Conservation (phyloP, 169 alveolate genomes). For the Plasmodium inui region DNA sequence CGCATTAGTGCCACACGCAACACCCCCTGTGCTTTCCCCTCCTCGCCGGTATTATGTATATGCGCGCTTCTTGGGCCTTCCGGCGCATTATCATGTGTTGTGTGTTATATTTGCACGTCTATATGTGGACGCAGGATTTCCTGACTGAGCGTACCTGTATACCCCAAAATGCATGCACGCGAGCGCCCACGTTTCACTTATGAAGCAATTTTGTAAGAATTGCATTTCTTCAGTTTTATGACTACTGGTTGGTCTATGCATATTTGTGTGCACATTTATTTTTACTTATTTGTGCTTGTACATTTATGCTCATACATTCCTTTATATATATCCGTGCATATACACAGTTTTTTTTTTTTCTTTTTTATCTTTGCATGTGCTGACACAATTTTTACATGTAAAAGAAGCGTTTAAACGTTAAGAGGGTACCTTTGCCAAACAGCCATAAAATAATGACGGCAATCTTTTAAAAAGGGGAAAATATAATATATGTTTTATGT, state of each 20-base stretch:
- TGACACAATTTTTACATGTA: background rate
- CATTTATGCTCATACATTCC: background rate
- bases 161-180: background rate
- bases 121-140: background rate
- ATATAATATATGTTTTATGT: constrained; percentile 17
- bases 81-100: background rate
- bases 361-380: background rate
- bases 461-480: constrained; percentile 12
- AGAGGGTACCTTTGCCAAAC: constrained; percentile 3
- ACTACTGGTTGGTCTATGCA: constrained; percentile 16
- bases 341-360: background rate
- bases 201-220: constrained; percentile 34
- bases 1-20: background rate
- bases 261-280: background rate
- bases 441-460: background rate
- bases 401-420: background rate
- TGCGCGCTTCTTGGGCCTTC: background rate
- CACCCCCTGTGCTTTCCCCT: background rate
- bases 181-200: background rate
- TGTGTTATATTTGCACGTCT: background rate
- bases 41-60: background rate
- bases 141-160: background rate
- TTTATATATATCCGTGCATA: background rate
- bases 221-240: background rate
- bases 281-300: background rate